Percentiles rank a stretch among this genome's conserved stretches.
These are phyloP conservation scores for Skeletonema menzelii DNA, from an alignment of 108 stramenopile genomes.

Conservation along the genomic window DNA sequence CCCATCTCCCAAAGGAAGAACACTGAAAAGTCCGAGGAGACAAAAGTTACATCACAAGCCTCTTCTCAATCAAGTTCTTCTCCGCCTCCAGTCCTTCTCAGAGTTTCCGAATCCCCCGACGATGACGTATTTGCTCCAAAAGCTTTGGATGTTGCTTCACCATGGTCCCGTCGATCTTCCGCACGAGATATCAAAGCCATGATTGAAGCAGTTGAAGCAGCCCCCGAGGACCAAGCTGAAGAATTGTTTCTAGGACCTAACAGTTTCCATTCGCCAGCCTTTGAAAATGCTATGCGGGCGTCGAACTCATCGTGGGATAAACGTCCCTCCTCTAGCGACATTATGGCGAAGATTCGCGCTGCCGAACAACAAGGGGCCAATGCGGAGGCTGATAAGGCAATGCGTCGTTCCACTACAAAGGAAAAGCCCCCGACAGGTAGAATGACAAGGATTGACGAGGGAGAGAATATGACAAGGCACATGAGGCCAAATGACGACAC, in stretches of 20 bases:
- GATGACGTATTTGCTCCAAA: neutral
- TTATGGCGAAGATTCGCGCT: constrained; percentile 43
- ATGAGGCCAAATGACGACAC: neutral
- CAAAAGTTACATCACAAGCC: neutral
- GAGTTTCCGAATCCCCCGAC: neutral
- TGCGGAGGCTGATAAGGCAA: constrained; percentile 12
- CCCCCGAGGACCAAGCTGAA: constrained; percentile 3
- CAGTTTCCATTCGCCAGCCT: constrained; percentile 31
- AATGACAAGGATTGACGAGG: neutral
- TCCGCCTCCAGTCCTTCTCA: neutral
- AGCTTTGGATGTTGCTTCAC: neutral
- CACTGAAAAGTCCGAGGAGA: neutral
- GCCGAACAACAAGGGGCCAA: constrained; percentile 32
- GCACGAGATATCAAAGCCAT: constrained; percentile 12
- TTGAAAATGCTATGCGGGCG: constrained; percentile 34
- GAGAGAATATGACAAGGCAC: neutral
- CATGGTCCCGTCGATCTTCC: neutral
- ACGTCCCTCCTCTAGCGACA: constrained; percentile 39
- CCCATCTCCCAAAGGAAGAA: neutral
- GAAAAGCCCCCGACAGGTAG: neutral
- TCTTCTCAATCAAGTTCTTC: neutral
- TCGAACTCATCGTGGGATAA: constrained; percentile 50
- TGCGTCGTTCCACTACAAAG: neutral
- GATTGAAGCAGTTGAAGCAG: constrained; percentile 20
- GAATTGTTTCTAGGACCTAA: constrained; percentile 26